Base-by-base conservation (phyloP, 345 rosid species). In the Eucalyptus pauciflora region DNA sequence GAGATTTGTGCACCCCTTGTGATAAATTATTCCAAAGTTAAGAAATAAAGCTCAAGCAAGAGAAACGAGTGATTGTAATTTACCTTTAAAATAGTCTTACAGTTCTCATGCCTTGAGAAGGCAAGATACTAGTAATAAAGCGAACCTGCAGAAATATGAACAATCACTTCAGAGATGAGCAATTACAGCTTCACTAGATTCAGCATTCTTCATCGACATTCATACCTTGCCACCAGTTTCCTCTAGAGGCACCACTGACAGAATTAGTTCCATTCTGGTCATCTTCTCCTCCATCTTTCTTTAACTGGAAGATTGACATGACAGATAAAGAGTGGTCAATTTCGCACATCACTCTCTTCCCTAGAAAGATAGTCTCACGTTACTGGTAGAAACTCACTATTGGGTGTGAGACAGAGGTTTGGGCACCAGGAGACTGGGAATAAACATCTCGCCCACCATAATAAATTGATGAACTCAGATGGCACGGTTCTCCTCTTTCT, bases 151-250 rank as follows among this genome's bases (percentile, higher is more conserved):
- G 88, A 90, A 90, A 43, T 41, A 76, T 12, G 48, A 76, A 41
- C 48, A 29, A 41, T 76, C 29, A 41, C 48, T 37, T 41, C 29
- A 76, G 85, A 76, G 8, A 76, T 20, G 85, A 76, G 48, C 48
- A 76, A 76, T 76, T 71, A 18, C 81, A 71, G 81, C 81, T 50
- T 48, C 10, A 37, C 85, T 45, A 71, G 31, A 69, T 41, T 29
- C 54, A 25, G 43, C 51, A 17, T 52, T 10, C 3, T 41, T 43
- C 6, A 88, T 48, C 22, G 11, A 56, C 29, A 54, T 83, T 33
- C 60, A 31, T 93, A 93, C 99, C 99, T 96, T 95, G 94, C 99
- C 99, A 97, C 99, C 99, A 96, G 88, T 97, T 95, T 92, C 99
- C 99, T 93, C 99, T 94, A 5, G 97, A 95, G 64, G 95, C 99